These are phyloP conservation scores for Immersiella caudata DNA, from an alignment of 495 filamentous ascomycete genomes.

Conservation along the genomic window DNA sequence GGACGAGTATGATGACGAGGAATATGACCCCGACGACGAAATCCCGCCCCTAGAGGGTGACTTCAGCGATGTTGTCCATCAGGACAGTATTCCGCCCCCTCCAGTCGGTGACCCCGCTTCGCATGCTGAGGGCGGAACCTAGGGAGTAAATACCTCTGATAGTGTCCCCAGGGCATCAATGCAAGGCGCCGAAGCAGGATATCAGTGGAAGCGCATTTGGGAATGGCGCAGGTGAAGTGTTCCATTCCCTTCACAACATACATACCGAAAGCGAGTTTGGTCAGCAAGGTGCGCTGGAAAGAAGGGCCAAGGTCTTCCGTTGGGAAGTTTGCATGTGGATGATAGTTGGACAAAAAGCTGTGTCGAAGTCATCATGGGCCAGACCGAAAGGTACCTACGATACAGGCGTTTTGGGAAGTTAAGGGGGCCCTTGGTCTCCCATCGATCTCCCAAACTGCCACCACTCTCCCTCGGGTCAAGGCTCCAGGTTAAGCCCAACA, in stretches of 20 bases:
- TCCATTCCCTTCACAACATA: neutral
- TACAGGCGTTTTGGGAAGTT: neutral
- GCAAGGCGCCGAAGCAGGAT: neutral
- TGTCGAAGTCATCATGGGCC: neutral
- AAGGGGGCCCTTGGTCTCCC: neutral
- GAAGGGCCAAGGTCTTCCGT: neutral
- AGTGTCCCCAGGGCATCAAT: neutral
- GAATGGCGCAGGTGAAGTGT: neutral
- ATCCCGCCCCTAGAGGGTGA: conserved; percentile 26
- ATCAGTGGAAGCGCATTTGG: neutral
- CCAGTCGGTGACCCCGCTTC: neutral
- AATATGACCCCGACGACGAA: conserved; percentile 40
- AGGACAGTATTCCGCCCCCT: conserved; percentile 18
- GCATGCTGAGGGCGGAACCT: neutral
- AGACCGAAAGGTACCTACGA: neutral
- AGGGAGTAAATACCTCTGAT: neutral
- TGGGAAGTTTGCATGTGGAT: neutral
- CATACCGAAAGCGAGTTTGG: neutral
- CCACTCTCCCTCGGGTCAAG: neutral
- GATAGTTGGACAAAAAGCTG: neutral
- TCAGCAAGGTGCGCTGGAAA: neutral
- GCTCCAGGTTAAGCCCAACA: neutral
- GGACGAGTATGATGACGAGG: conserved; percentile 43
- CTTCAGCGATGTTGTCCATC: conserved; percentile 13
- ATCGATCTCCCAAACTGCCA: neutral